Evolutionary conservation across 257 asterid genomes (phyloP).

Genomic region (Jaltomata sinuosa): DNA sequence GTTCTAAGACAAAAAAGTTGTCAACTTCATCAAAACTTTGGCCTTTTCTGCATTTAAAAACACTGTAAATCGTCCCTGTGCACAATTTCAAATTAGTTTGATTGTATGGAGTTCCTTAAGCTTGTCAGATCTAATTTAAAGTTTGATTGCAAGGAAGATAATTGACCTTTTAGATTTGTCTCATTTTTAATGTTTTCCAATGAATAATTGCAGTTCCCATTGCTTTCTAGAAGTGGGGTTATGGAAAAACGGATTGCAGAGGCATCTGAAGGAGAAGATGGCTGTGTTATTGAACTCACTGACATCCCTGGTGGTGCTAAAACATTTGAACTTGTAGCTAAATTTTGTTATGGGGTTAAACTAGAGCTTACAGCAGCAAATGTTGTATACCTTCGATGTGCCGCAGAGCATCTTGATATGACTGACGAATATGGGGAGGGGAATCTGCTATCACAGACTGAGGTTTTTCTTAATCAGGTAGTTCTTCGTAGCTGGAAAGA

Average conservation of each 20-base stretch:
- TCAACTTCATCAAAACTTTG: not conserved
- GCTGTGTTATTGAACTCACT: conserved; percentile 43
- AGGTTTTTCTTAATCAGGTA: conserved; percentile 69
- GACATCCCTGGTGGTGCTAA: conserved; percentile 82
- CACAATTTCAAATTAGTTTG: not conserved
- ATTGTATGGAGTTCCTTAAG: not conserved
- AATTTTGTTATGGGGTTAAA: conserved; percentile 89
- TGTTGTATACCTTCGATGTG: conserved; percentile 75
- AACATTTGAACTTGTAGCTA: conserved; percentile 87
- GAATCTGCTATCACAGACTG: conserved; percentile 70
- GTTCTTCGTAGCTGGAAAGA: conserved; percentile 77
- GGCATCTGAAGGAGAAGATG: conserved; percentile 59
- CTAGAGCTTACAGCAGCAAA: conserved; percentile 90
- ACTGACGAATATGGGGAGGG: conserved; percentile 88
- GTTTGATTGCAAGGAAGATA: not conserved
- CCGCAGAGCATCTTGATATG: conserved; percentile 90
- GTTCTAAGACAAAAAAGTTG: not conserved
- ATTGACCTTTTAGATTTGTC: not conserved
- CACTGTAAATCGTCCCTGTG: not conserved
- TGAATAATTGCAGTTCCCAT: conserved; percentile 57
- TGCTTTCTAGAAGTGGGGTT: conserved; percentile 90
- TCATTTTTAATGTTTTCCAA: not conserved
- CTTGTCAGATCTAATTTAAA: not conserved
- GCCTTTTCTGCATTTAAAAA: not conserved
- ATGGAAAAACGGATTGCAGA: conserved; percentile 83